Evolutionary conservation across 352 stramenopile species (phyloP).

Genomic region (Phytophthora fragariaefolia): DNA sequence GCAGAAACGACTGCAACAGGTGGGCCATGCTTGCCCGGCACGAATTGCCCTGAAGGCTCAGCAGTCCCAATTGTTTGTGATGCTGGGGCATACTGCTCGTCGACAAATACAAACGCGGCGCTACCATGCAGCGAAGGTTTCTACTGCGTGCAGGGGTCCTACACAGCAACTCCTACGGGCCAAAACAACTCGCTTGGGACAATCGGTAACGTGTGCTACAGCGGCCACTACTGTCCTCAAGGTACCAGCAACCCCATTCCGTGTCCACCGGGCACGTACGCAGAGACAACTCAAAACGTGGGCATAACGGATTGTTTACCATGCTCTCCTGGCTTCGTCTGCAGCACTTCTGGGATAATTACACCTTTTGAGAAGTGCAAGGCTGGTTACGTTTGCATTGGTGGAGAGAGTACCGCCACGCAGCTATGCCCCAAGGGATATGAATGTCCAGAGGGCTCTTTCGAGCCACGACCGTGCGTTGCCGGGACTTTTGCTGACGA

Average conservation of each 20-base stretch:
- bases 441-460: constrained; percentile 79
- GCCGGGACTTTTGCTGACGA: constrained; percentile 73
- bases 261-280: constrained; percentile 78
- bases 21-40: constrained; percentile 82
- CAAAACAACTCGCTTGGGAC: constrained; percentile 74
- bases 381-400: constrained; percentile 64
- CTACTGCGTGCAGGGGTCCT: constrained; percentile 90
- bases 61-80: constrained; percentile 83
- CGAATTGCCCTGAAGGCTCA: constrained; percentile 89
- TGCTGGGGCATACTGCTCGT: constrained; percentile 81
- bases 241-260: constrained; percentile 84
- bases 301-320: constrained; percentile 67
- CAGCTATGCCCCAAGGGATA: constrained; percentile 65
- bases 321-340: constrained; percentile 72
- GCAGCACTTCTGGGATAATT: constrained; percentile 57
- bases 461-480: constrained; percentile 57
- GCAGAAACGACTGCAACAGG: constrained; percentile 41
- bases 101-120: constrained; percentile 74
- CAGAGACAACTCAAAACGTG: constrained; percentile 66
- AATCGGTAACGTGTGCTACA: constrained; percentile 76
- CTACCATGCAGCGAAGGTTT: constrained; percentile 81
- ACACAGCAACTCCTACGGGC: constrained; percentile 71
- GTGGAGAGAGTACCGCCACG: constrained; percentile 60
- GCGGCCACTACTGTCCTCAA: constrained; percentile 80
- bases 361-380: constrained; percentile 58